Conservation (phyloP, 2,329 filamentous ascomycete species). For the Plectosphaerella sp. region DNA sequence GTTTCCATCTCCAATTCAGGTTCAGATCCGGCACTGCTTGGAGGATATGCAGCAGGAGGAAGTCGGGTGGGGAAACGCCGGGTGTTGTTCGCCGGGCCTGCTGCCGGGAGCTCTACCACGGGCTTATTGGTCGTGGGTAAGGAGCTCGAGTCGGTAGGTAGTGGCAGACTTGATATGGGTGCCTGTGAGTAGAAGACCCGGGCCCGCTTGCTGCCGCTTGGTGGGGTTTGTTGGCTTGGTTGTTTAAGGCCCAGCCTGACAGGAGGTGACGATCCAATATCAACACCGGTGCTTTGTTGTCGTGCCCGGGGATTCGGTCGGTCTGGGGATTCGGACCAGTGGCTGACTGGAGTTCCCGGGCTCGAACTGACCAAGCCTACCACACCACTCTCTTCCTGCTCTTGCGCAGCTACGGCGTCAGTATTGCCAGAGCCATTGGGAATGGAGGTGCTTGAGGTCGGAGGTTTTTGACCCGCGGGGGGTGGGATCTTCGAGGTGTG, state of each 20-base stretch:
- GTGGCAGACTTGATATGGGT: slow-evolving; percentile 2
- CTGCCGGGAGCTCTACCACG: background rate
- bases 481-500: slow-evolving; percentile 8
- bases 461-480: slow-evolving; percentile 8
- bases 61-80: slow-evolving; percentile 4
- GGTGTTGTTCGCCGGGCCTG: background rate
- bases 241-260: too few relatives aligned
- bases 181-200: background rate
- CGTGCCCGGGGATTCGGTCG: background rate
- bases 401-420: background rate
- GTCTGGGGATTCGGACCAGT: background rate
- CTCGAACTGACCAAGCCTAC: background rate
- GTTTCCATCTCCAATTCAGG: slow-evolving; percentile 32
- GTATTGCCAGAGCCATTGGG: background rate
- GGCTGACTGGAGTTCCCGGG: background rate
- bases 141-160: slow-evolving; percentile 8
- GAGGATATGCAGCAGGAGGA: slow-evolving; percentile 2
- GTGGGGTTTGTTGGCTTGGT: too few relatives aligned
- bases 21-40: slow-evolving; percentile 19
- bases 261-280: background rate
- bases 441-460: background rate
- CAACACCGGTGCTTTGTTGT: background rate
- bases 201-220: too few relatives aligned
- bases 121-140: too few relatives aligned
- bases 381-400: background rate